These are phyloP conservation scores for Talaromyces sp. DNA, from an alignment of 2,329 filamentous ascomycete species.

Conservation along the genomic window DNA sequence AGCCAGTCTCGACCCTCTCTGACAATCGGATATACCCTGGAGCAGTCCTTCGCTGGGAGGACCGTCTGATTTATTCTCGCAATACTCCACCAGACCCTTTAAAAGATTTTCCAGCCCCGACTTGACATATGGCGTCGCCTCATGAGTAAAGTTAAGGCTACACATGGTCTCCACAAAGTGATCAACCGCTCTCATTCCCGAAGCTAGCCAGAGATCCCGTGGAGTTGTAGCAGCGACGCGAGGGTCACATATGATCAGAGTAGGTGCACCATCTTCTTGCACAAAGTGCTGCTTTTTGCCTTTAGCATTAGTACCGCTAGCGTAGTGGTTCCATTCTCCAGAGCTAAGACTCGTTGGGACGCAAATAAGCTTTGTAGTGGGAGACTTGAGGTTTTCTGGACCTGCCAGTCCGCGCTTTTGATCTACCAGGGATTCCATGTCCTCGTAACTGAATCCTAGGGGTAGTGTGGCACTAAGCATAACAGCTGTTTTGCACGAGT, in stretches of 20 bases:
- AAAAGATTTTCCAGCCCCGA: background rate
- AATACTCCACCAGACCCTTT: slow-evolving; percentile 3
- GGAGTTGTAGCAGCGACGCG: slow-evolving; percentile 4
- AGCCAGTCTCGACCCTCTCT: slow-evolving; percentile 1
- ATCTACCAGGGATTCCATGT: slow-evolving; percentile 6
- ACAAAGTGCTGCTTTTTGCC: slow-evolving; percentile 8
- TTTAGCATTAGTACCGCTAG: slow-evolving; percentile 3
- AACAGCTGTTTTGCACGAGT: slow-evolving; percentile 5
- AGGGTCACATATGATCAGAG: slow-evolving; percentile 2
- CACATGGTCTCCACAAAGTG: slow-evolving; percentile 6
- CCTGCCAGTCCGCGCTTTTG: slow-evolving; percentile 3
- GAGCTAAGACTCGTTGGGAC: background rate
- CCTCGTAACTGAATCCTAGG: background rate
- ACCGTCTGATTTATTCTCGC: background rate
- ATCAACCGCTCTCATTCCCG: slow-evolving; percentile 5
- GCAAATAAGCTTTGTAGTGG: slow-evolving; percentile 1
- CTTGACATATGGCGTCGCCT: background rate
- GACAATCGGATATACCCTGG: slow-evolving; percentile 6
- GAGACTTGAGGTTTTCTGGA: background rate
- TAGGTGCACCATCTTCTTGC: background rate
- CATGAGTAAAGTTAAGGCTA: background rate
- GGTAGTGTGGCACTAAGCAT: slow-evolving; percentile 2
- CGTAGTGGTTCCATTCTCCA: slow-evolving; percentile 3
- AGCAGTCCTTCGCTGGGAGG: background rate
- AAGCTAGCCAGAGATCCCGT: slow-evolving; percentile 1